A percentile compares a stretch with the other conserved stretches of the same genome.
Conservation (phyloP, 2,329 filamentous ascomycete species). For the Apiospora sp. region DNA sequence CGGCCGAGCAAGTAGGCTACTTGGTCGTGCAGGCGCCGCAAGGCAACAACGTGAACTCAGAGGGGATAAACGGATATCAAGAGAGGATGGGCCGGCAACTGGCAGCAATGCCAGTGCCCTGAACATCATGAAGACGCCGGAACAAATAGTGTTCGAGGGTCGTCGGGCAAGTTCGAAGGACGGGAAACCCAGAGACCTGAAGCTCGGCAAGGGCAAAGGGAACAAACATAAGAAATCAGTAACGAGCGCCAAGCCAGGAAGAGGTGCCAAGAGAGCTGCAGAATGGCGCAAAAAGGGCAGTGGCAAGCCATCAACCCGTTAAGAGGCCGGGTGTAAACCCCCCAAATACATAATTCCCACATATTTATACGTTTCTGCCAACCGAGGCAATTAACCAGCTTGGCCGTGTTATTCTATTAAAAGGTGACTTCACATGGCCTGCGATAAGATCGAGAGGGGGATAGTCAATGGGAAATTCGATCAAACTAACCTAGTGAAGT, state of each 20-base stretch:
- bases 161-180: slow-evolving; percentile 74
- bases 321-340: not conserved
- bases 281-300: slow-evolving; percentile 43
- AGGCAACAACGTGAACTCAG: slow-evolving; percentile 50
- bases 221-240: slow-evolving; percentile 53
- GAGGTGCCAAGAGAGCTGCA: slow-evolving; percentile 43
- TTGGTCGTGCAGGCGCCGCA: slow-evolving; percentile 72
- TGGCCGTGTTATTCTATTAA: too few species aligned
- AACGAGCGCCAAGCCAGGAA: slow-evolving; percentile 34
- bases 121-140: slow-evolving; percentile 62
- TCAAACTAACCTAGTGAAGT: too few species aligned
- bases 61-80: slow-evolving; percentile 34
- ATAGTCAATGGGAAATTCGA: too few species aligned
- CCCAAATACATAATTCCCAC: not conserved
- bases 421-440: not conserved
- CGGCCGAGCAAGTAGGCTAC: slow-evolving; percentile 77
- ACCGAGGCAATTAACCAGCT: not conserved
- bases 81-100: slow-evolving; percentile 29
- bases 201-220: slow-evolving; percentile 61
- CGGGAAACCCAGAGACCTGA: slow-evolving; percentile 69
- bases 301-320: not conserved
- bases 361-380: not conserved
- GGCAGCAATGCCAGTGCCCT: slow-evolving; percentile 30
- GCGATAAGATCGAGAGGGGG: too few species aligned
- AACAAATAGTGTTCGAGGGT: slow-evolving; percentile 82